Evolutionary conservation across 139 green algal genomes (phyloP).

Genomic region (Pleodorina starrii): DNA sequence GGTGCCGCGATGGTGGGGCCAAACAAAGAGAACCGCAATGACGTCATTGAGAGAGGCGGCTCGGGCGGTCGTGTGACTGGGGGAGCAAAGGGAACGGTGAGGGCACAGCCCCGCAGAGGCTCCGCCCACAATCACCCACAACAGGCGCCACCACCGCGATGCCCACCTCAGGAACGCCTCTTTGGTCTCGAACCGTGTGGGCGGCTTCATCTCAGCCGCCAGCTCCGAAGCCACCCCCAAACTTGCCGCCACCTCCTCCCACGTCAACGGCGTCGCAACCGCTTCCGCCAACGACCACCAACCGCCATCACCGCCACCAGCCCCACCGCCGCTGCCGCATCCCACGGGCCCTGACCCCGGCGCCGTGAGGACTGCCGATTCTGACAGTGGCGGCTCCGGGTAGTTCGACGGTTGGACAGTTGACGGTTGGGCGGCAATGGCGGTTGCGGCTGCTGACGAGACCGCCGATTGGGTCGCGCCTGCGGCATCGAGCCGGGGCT

Average conservation of each 20-base stretch:
- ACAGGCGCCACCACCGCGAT: too few species aligned
- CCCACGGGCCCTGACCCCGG: too few species aligned
- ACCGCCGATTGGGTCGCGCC: neutral
- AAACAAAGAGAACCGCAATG: too few species aligned
- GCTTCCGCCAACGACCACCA: conserved; percentile 16
- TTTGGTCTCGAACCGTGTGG: neutral
- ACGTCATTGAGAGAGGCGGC: too few species aligned
- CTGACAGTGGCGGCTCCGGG: neutral
- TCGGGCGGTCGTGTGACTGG: too few species aligned
- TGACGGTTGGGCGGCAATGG: too few species aligned
- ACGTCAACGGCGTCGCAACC: neutral
- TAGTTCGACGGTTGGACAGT: too few species aligned
- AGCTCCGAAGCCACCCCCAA: neutral
- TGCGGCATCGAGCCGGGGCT: neutral
- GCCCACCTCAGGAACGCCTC: conserved; percentile 15
- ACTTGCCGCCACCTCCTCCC: conserved; percentile 26
- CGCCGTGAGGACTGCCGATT: neutral
- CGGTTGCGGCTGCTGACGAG: too few species aligned
- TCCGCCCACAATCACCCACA: too few species aligned
- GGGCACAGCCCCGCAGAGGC: too few species aligned
- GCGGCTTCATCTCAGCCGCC: neutral
- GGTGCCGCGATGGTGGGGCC: too few species aligned
- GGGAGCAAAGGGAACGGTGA: too few species aligned
- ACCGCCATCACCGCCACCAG: neutral
- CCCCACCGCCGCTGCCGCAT: neutral